phyloP scores from a whole-genome alignment of 176 grass and related monocot species.

The Aechmea fasciata region DNA sequence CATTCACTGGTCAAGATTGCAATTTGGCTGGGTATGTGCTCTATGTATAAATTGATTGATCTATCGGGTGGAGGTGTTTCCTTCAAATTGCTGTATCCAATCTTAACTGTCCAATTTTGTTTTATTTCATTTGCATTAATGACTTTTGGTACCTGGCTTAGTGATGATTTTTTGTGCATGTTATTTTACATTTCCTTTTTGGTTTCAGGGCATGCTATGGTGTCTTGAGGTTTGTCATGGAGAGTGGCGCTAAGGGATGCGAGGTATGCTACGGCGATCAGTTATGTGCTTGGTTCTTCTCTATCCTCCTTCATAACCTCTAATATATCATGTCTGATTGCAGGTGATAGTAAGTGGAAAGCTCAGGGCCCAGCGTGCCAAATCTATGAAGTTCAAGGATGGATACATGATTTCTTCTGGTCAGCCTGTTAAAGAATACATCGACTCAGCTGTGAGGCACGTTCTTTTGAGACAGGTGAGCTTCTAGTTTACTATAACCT shows the following conservation, averaged over 20 bases:
- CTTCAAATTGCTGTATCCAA: background rate
- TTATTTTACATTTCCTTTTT: background rate
- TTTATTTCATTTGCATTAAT: background rate
- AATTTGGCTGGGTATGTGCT: background rate
- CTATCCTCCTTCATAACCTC: background rate
- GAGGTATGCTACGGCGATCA: constrained; percentile 24
- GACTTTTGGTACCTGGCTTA: background rate
- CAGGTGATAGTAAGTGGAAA: constrained; percentile 89
- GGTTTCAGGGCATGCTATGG: constrained; percentile 82
- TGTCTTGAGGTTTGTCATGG: constrained; percentile 91
- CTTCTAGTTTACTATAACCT: background rate
- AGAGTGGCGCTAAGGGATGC: constrained; percentile 92
- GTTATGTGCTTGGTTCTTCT: background rate
- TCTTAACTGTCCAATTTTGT: background rate
- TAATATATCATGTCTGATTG: background rate
- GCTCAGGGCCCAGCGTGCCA: constrained; percentile 86
- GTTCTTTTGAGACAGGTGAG: constrained; percentile 83
- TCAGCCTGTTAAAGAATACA: constrained; percentile 86
- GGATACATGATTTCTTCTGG: constrained; percentile 93
- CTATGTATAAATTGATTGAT: background rate
- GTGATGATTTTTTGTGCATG: background rate
- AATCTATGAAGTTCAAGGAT: constrained; percentile 95
- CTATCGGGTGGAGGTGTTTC: background rate
- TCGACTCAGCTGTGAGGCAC: constrained; percentile 70
- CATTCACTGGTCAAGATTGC: background rate